Evolutionary conservation across 179 eudicot species (phyloP).

Genomic region (Patellifolia procumbens): DNA sequence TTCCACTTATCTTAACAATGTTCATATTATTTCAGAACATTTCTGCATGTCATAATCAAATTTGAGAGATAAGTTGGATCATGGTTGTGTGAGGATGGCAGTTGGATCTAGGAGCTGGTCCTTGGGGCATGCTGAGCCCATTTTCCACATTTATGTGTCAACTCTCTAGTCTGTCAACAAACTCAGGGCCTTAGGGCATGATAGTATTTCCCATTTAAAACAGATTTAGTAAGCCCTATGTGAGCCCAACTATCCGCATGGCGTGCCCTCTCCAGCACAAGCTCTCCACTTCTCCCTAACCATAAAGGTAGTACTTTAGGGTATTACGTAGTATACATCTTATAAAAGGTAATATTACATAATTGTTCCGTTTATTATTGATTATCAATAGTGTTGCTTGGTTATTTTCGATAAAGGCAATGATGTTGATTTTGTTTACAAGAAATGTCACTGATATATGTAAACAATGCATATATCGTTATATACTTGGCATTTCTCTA

Average conservation of each 20-base stretch:
- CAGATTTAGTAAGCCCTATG: constrained; percentile 31
- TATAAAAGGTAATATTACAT: too few relatives aligned
- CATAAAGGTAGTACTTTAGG: constrained; percentile 39
- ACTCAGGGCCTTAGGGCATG: constrained; percentile 17
- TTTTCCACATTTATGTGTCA: constrained; percentile 27
- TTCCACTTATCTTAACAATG: not conserved
- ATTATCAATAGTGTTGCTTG: too few relatives aligned
- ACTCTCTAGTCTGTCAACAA: too few relatives aligned
- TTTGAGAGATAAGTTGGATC: constrained; percentile 19
- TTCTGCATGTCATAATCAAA: not conserved
- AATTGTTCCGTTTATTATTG: too few relatives aligned
- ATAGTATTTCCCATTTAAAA: constrained; percentile 32
- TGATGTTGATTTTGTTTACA: too few relatives aligned
- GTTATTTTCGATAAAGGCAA: too few relatives aligned
- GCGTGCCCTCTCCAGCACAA: constrained; percentile 36
- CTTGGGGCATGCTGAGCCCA: constrained; percentile 28
- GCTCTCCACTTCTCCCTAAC: constrained; percentile 32
- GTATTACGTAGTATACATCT: too few relatives aligned
- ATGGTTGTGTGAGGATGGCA: constrained; percentile 17
- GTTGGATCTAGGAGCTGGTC: constrained; percentile 28
- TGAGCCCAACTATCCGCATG: constrained; percentile 27
- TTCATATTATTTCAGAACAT: not conserved
- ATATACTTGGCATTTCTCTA: too few relatives aligned
- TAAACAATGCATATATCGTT: too few relatives aligned
- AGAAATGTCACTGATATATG: too few relatives aligned